Evolutionary conservation across 306 rosid genomes (phyloP), one percentile per base, ranked within the genome.

Genomic region (Vicia faba): DNA sequence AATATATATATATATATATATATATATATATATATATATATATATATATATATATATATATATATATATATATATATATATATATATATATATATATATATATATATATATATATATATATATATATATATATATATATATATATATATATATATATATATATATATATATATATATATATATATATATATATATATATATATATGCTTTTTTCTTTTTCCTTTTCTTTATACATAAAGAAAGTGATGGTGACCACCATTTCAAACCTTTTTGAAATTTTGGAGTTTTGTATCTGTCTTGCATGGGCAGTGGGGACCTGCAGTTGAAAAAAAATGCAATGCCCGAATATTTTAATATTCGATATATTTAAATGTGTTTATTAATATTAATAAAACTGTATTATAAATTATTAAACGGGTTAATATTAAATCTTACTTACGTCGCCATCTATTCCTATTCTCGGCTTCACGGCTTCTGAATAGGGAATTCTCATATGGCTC

Each of bases 271-370:
- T 57, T 57, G 23, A 57, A 57, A 29, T 6, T n/a, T 57, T 57
- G 63, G 63, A 57, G 23, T 57, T 57, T 57, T n/a, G 23, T 57
- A 14, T 7, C 23, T 57, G 63, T 57, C 40, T 57, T 29, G 13
- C 62, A 57, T 57, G 19, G 5, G 11, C 6, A 5, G 41, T 57
- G 63, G 63, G 63, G 41, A 57, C 63, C 39, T 29, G 11, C 13
- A n/a, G 63, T 57, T 57, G 63, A 57, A 57, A 57, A 53, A 23
- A 57, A n/a, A 7, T 20, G 13, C 41, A 57, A 7, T 29, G 40
- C 41, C 38, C 16, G 26, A 25, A 12, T 54, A 25, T 23, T 25
- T 11, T 54, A 18, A 8, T 49, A 11, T 11, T 25, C 15, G 11
- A 36, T 26, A 54, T 54, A 26, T 54, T 54, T 54, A 25, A 54